phyloP scores from a whole-genome alignment of 352 stramenopile genomes.

The Phytophthora multivora region DNA sequence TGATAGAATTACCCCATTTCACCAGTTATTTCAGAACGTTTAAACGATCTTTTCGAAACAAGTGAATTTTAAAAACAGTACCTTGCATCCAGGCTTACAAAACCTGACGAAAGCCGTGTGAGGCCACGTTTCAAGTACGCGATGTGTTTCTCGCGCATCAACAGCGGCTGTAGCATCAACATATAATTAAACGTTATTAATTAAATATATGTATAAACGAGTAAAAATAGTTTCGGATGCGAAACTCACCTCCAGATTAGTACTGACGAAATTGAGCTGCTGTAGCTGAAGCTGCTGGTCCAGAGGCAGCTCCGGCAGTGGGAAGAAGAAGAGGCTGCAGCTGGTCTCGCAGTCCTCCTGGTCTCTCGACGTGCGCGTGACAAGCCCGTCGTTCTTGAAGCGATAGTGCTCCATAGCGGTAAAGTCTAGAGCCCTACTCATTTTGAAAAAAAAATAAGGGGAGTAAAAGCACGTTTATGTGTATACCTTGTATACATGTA shows the following conservation, averaged over 20 bases:
- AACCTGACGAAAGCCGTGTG: constrained; percentile 70
- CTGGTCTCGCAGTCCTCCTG: constrained; percentile 91
- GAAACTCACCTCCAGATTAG: constrained; percentile 43
- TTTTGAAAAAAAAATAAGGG: not conserved
- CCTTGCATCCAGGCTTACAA: constrained; percentile 92
- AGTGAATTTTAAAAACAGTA: constrained; percentile 10
- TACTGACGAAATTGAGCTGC: constrained; percentile 81
- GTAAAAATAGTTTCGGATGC: no score
- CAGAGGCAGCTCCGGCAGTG: constrained; percentile 71
- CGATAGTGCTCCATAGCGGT: constrained; percentile 49
- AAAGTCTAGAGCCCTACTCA: constrained; percentile 23
- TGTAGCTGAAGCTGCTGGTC: constrained; percentile 88
- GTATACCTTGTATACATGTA: not conserved
- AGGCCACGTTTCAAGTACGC: constrained; percentile 80
- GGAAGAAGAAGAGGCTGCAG: constrained; percentile 93
- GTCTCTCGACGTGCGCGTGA: constrained; percentile 61
- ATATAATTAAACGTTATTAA: not conserved
- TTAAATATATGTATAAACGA: constrained; percentile 7
- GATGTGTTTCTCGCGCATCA: constrained; percentile 89
- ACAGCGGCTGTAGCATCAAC: constrained; percentile 36
- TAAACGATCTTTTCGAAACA: not conserved
- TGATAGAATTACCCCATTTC: constrained; percentile 7
- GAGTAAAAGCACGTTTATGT: not conserved
- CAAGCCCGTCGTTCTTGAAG: constrained; percentile 56
- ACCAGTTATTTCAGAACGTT: constrained; percentile 1